Percentiles rank a stretch among this genome's conserved stretches.
phyloP scores from a whole-genome alignment of 2,329 filamentous ascomycete species.

The Trichoderma simmonsii region DNA sequence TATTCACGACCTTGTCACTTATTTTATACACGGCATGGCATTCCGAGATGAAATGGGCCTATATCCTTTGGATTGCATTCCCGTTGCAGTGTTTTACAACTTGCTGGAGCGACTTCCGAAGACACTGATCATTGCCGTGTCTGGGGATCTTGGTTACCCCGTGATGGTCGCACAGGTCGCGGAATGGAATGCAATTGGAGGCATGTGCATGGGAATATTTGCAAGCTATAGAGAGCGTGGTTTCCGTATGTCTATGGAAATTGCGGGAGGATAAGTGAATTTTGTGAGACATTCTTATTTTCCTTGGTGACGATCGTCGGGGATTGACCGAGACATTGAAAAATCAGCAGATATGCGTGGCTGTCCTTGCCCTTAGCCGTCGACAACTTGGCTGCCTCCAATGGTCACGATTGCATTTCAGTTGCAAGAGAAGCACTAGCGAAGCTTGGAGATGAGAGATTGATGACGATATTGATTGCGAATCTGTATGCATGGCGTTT shows the following conservation, averaged over 20 bases:
- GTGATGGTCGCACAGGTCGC: not conserved
- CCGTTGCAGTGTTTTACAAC: not conserved
- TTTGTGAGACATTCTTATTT: not conserved
- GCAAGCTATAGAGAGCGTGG: not conserved
- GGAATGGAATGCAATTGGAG: not conserved
- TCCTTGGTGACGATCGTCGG: not conserved
- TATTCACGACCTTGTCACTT: not conserved
- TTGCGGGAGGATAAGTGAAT: not conserved
- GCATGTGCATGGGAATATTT: not conserved
- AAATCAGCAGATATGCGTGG: not conserved
- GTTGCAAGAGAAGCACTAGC: not conserved
- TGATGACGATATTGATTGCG: not conserved
- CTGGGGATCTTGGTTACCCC: not conserved
- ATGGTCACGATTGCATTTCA: not conserved
- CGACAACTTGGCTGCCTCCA: not conserved
- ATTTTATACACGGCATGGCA: not conserved
- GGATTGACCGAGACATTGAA: constrained; percentile 8
- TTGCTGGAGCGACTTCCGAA: not conserved
- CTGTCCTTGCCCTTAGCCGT: not conserved
- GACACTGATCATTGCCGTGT: not conserved
- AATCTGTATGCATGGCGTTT: not conserved
- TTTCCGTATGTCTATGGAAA: not conserved
- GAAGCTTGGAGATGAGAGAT: not conserved
- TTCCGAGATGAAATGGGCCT: not conserved
- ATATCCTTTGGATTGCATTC: not conserved